Conservation (phyloP, 208 protist species). For the Crithidia mellificae region DNA sequence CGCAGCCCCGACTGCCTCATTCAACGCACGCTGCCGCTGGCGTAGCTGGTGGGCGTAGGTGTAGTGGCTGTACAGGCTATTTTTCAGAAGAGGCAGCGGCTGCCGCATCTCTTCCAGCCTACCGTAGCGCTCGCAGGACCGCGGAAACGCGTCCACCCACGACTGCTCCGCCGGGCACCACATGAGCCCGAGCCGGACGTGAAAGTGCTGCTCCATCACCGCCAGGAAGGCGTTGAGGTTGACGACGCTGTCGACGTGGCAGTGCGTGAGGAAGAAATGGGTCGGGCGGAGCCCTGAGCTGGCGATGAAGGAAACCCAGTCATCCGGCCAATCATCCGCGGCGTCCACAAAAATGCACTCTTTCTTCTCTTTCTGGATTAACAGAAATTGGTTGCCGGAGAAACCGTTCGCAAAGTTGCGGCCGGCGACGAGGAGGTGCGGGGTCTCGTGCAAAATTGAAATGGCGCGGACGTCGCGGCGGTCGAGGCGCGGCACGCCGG, state of each 20-base stretch:
- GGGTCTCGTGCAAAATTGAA: slow-evolving; percentile 80
- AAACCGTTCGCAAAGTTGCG: slow-evolving; percentile 86
- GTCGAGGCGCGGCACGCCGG: slow-evolving; percentile 72
- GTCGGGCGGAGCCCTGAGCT: slow-evolving; percentile 59
- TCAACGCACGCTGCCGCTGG: slow-evolving; percentile 35
- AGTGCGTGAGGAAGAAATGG: slow-evolving; percentile 89
- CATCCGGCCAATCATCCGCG: slow-evolving; percentile 89
- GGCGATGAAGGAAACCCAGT: slow-evolving; percentile 85
- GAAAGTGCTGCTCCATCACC: slow-evolving; percentile 59
- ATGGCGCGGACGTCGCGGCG: slow-evolving; percentile 72
- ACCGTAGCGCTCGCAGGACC: slow-evolving; percentile 78
- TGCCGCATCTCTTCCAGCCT: slow-evolving; percentile 66
- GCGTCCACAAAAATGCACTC: slow-evolving; percentile 85
- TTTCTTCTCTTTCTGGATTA: slow-evolving; percentile 70
- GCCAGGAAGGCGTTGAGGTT: slow-evolving; percentile 75
- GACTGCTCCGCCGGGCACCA: slow-evolving; percentile 78
- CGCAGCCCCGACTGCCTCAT: slow-evolving; percentile 13
- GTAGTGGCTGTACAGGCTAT: slow-evolving; percentile 66
- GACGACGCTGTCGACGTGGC: slow-evolving; percentile 87
- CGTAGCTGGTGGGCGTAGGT: slow-evolving; percentile 51
- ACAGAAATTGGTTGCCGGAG: slow-evolving; percentile 82
- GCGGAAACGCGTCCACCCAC: slow-evolving; percentile 82
- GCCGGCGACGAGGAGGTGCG: slow-evolving; percentile 73
- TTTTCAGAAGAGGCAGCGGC: slow-evolving; percentile 64
- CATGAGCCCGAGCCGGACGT: slow-evolving; percentile 59